phyloP scores from a whole-genome alignment of 768 basidiomycete genomes.

The Roridomyces roridus region DNA sequence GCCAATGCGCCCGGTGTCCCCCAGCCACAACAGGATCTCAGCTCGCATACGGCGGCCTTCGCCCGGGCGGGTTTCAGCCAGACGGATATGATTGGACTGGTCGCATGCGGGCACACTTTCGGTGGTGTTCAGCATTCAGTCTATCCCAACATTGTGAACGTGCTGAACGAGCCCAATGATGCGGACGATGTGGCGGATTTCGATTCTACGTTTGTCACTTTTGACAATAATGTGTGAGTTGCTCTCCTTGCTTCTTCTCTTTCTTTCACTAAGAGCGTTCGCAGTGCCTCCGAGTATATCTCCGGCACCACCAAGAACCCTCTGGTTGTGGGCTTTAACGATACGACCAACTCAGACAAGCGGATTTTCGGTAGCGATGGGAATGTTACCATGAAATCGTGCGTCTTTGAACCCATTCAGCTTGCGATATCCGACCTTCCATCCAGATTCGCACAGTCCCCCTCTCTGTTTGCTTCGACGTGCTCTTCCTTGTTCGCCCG shows the following conservation, averaged over 20 bases:
- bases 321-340: conserved; percentile 5
- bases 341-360: conserved; percentile 8
- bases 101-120: not conserved
- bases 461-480: not conserved
- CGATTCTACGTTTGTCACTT: conserved; percentile 4
- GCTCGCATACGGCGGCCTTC: not conserved
- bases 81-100: conserved; percentile 5
- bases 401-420: not conserved
- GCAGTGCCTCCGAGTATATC: conserved; percentile 9
- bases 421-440: no score
- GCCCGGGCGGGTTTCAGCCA: not conserved
- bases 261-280: not conserved
- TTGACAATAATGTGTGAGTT: conserved; percentile 10
- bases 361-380: conserved; percentile 13
- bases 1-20: not conserved
- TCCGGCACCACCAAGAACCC: conserved; percentile 1
- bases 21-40: not conserved
- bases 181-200: conserved; percentile 1
- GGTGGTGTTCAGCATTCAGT: conserved; percentile 2
- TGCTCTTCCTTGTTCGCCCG: conserved; percentile 4
- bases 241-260: no score
- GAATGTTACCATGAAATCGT: conserved; percentile 8
- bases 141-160: not conserved
- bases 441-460: not conserved
- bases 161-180: not conserved